These are phyloP conservation scores for Marsdenia floribunda DNA, from an alignment of 257 asterid species.

Conservation along the genomic window DNA sequence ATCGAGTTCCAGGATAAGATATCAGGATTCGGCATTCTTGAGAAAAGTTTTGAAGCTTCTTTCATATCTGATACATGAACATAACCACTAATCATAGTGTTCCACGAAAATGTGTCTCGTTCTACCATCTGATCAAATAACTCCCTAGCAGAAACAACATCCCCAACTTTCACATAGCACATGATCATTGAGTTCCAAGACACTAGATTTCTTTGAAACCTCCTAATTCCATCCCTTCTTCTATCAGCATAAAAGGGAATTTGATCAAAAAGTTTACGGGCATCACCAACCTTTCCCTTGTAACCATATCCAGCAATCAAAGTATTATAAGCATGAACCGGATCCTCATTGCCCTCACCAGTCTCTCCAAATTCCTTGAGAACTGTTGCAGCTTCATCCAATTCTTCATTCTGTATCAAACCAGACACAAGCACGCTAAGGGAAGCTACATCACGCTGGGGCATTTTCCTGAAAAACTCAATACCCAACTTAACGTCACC, in stretches of 20 bases:
- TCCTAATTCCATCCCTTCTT: conserved; percentile 10
- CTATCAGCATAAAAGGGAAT: conserved; percentile 27
- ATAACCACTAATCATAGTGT: conserved; percentile 71
- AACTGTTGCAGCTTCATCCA: conserved; percentile 56
- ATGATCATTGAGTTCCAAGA: conserved; percentile 90
- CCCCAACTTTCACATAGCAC: conserved; percentile 67
- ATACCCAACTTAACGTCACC: conserved; percentile 52
- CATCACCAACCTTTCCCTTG: conserved; percentile 62
- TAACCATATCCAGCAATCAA: conserved; percentile 82
- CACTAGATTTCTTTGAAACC: conserved; percentile 51
- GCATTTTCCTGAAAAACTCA: conserved; percentile 59
- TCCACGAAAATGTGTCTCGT: conserved; percentile 63
- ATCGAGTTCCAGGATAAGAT: conserved; percentile 70
- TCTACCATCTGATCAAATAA: conserved; percentile 59
- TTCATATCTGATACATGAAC: conserved; percentile 50
- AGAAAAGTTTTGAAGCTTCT: conserved; percentile 57
- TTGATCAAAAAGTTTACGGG: conserved; percentile 54
- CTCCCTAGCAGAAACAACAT: conserved; percentile 53
- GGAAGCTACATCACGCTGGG: conserved; percentile 56
- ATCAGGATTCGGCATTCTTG: conserved; percentile 57
- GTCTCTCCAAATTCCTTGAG: conserved; percentile 32
- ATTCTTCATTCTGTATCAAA: conserved; percentile 46
- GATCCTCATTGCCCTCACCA: conserved; percentile 26
- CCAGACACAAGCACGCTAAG: conserved; percentile 67
- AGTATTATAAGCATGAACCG: conserved; percentile 71